Base-by-base conservation (phyloP, 805 yeast species). In the Nakazawaea wickerhamii region DNA sequence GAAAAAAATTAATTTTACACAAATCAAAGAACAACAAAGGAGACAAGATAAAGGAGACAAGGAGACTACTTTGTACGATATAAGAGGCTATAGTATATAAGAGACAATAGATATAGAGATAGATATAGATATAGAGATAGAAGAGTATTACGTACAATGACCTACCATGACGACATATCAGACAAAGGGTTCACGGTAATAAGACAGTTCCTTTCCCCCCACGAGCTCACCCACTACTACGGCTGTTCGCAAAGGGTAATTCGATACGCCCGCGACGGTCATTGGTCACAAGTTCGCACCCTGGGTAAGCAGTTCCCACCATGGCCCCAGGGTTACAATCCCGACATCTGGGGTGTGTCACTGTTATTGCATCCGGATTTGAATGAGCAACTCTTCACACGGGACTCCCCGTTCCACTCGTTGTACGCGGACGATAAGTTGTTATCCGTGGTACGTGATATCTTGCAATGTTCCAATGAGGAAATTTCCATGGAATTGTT, bases 261-360 rank as follows among this genome's bases (percentile, higher is more conserved):
- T 14, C 57, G 64, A 30, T 49, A 58, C 23, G 75, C 76, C 14
- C 55, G 79, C 34, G 62, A 55, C 4, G 79, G 79, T 3, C 57
- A 67, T 15, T 73, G 77, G 78, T 60, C 68, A 13, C 59, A 65
- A 38, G 75, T 72, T 13, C 61, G 79, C 47, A 70, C 76, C 3
- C 55, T 68, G 36, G 77, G 77, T 5, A 73, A 73, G 47, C 79
- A 73, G 50, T 73, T 73, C 49, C 79, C 79, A 6, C 79, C 79
- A n/a, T 73, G 79, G 79, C 76, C 77, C 14, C 59, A 58, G 41
- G 67, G 69, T 43, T 68, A 63, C 49, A 63, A 65, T 41, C 76
- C 77, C 3, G 77, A 73, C 46, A 72, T 73, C 43, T 73, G 79
- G 79, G 79, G 79, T 0, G 60, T 73, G 8, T 55, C 69, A 4